phyloP scores from a whole-genome alignment of 306 rosid species.

The Sindora glabra region DNA sequence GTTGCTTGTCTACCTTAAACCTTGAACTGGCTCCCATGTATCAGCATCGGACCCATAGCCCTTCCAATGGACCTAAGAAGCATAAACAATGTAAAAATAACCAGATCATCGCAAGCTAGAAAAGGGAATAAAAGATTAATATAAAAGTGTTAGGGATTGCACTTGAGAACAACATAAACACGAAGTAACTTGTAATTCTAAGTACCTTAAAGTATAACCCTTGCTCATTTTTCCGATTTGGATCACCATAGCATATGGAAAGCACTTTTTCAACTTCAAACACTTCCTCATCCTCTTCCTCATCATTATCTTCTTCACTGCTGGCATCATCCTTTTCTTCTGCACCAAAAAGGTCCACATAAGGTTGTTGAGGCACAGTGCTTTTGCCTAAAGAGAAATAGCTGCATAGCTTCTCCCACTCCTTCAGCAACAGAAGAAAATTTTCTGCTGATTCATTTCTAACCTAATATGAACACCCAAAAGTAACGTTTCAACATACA shows the following conservation, averaged over 20 bases:
- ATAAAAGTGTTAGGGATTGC: too few relatives aligned
- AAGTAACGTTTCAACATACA: not conserved
- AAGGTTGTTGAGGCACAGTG: conserved; percentile 31
- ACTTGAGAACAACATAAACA: not conserved
- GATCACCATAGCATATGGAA: conserved; percentile 53
- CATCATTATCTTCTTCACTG: conserved; percentile 1
- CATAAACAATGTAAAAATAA: not conserved
- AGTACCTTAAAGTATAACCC: conserved; percentile 60
- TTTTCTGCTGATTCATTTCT: conserved; percentile 72
- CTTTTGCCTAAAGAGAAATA: conserved; percentile 31
- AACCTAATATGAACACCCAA: conserved; percentile 37
- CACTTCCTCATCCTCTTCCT: conserved; percentile 22
- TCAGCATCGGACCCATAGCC: conserved; percentile 60
- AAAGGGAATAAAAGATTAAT: not conserved
- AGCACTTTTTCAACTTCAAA: conserved; percentile 55
- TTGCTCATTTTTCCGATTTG: conserved; percentile 17
- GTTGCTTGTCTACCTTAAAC: conserved; percentile 35
- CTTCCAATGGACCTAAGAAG: conserved; percentile 63
- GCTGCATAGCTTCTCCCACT: conserved; percentile 57
- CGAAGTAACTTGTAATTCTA: not conserved
- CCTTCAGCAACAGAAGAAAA: conserved; percentile 46
- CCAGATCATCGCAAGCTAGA: not conserved
- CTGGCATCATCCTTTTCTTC: conserved; percentile 22
- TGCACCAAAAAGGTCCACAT: conserved; percentile 15
- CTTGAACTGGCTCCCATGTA: conserved; percentile 73